Evolutionary conservation across 176 grass and related monocot species (phyloP), one percentile per base, ranked within the genome.

Genomic region (Alloteropsis semialata): DNA sequence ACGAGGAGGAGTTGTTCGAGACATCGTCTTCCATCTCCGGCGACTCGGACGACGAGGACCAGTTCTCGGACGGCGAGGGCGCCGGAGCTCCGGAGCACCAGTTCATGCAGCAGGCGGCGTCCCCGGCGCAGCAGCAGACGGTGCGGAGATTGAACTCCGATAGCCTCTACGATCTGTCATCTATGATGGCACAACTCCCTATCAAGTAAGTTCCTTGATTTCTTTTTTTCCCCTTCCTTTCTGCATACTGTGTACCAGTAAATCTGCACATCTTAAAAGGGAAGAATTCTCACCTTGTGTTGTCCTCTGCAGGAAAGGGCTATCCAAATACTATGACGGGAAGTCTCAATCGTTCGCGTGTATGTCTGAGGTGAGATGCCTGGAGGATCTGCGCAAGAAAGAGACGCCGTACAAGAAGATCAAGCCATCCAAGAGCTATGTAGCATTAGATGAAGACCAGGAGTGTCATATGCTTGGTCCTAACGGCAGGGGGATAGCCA

Each of bases 291-390:
- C 7, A 90, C 84, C 25, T 49, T 25, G 0, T 81, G 22, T 16
- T 30, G 43, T 63, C 72, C 38, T 82, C 46, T 91, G 34, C 88
- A 97, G 95, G 85, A 94, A 74, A 83, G 95, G 95, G 63, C 21
- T 97, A 11, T 97, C 92, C 7, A 91, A 65, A 24, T 94, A 89
- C 80, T 97, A 94, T 5, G 88, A 97, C 37, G 95, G 95, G 18
- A 97, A 94, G 77, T 97, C 95, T 7, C 86, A 94, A 65, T 97
- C 95, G 0, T 94, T 92, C 53, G 80, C 83, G 51, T 94, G 84
- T n/a, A 77, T 97, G 70, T 83, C 86, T 8, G 90, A 92, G 24
- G 95, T 86, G 56, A 76, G 85, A 54, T 91, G 88, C 81, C 61
- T 92, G 16, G 90, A 92, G 28, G 95, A 97, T 72, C 74, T 97